Evolutionary conservation across 2,329 filamentous ascomycete species (phyloP).

Genomic region (Aspergillus amoenus): DNA sequence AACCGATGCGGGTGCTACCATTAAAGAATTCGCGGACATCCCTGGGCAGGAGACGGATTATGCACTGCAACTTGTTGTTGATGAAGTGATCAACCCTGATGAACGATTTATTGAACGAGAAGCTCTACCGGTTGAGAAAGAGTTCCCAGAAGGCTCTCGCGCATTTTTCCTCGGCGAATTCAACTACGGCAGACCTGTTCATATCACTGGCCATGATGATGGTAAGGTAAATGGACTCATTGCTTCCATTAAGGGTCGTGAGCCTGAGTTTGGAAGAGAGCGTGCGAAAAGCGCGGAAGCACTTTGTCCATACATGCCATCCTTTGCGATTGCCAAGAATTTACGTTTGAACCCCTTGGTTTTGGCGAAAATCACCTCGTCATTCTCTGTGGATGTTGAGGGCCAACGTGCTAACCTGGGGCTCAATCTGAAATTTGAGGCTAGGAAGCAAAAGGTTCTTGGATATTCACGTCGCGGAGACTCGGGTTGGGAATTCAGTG

Average conservation of each 20-base stretch:
- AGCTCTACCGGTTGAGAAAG: conserved; percentile 84
- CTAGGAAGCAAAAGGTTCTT: conserved; percentile 89
- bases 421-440: conserved; percentile 95
- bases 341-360: conserved; percentile 81
- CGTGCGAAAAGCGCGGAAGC: conserved; percentile 71
- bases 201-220: conserved; percentile 71
- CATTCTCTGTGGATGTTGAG: conserved; percentile 80
- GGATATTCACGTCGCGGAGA: conserved; percentile 87
- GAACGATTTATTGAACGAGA: conserved; percentile 87
- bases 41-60: conserved; percentile 84
- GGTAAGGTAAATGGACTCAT: conserved; percentile 78
- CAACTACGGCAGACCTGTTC: conserved; percentile 86
- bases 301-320: conserved; percentile 75
- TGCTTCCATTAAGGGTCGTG: conserved; percentile 68
- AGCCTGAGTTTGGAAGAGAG: conserved; percentile 75
- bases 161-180: conserved; percentile 95
- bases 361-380: conserved; percentile 92
- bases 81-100: conserved; percentile 86
- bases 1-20: conserved; percentile 82
- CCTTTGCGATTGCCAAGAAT: conserved; percentile 81
- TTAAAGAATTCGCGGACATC: conserved; percentile 90
- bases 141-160: conserved; percentile 78
- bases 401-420: conserved; percentile 85
- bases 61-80: conserved; percentile 86
- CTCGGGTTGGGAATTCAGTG: conserved; percentile 94